Evolutionary conservation across 1,284 basidiomycete species (phyloP), one percentile per base, ranked within the genome.

Genomic region (Cystobasidiaceae sp.): DNA sequence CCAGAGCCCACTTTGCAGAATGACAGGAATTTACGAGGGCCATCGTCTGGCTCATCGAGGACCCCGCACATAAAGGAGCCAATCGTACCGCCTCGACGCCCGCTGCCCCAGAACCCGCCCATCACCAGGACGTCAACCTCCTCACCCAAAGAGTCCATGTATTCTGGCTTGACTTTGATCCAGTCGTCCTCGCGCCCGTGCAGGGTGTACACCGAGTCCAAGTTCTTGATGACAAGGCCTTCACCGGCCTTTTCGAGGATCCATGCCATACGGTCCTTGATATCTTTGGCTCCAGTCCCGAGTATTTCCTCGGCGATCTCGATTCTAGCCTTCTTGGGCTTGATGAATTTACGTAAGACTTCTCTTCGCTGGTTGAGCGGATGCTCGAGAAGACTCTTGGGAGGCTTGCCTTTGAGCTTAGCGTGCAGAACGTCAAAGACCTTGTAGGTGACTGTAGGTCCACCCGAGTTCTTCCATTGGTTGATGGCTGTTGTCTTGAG

Each of bases 141-240:
- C 78, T 68, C 55, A 15, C 68, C 58, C 9, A 69, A 28, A 21
- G 56, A 56, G 54, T 74, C 89, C 86, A 92, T 90, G 71, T 92
- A 93, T 74, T 96, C 93, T 5, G 93, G 93, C 75, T 96, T 97
- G 37, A 93, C 83, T 83, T 97, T 97, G 73, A 93, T 84, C 92
- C 93, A 97, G 71, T 90, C 87, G 72, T 85, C 83, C 71, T 88
- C 90, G 58, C 93, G 82, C 1, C 88, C 89, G 72, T 91, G 91
- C 49, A 93, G 79, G 13, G 84, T 80, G 76, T 97, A 97, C 66
- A 85, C 82, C 0, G 87, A 84, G 49, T 84, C 79, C 0, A 86
- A 86, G 71, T 90, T 87, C 77, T 97, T 97, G 67, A 97, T 82
- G 4, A 97, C 88, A 11, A 97, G 79, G 0, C 93, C 93, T 77